These are phyloP conservation scores for Leccinum disarticulatum DNA, from an alignment of 768 basidiomycete genomes.

Conservation along the genomic window DNA sequence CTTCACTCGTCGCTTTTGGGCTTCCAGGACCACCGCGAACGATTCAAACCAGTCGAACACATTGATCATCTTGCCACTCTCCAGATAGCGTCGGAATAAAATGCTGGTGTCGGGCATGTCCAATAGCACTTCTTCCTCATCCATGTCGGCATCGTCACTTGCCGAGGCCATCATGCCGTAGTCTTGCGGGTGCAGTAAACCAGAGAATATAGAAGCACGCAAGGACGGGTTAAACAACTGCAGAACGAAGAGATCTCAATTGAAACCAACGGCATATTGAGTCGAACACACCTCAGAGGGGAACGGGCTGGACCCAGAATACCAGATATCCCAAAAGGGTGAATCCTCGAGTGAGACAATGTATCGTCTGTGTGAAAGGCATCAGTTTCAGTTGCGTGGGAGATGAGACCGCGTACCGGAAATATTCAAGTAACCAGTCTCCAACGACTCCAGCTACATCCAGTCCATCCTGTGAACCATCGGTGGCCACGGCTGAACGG, in stretches of 20 bases:
- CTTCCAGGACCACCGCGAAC: conserved; percentile 66
- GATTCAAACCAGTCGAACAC: conserved; percentile 88
- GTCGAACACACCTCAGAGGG: conserved; percentile 57
- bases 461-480: conserved; percentile 17
- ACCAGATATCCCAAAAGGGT: conserved; percentile 72
- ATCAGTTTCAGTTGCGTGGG: not conserved
- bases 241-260: not conserved
- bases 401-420: conserved; percentile 40
- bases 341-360: conserved; percentile 48
- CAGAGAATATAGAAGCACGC: conserved; percentile 59
- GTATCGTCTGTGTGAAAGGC: conserved; percentile 36
- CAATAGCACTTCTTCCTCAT: conserved; percentile 40
- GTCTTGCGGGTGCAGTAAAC: conserved; percentile 58
- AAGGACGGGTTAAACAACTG: conserved; percentile 72
- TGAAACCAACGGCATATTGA: not conserved
- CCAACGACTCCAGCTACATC: conserved; percentile 35
- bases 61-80: conserved; percentile 81
- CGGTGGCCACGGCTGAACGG: conserved; percentile 16
- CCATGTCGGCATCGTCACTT: conserved; percentile 14
- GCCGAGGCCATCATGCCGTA: conserved; percentile 30
- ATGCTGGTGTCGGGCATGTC: conserved; percentile 74
- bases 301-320: conserved; percentile 61
- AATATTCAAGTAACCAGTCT: conserved; percentile 51
- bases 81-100: conserved; percentile 71
- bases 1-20: conserved; percentile 37